Evolutionary conservation across 2,329 filamentous ascomycete genomes (phyloP).

Genomic region (Fusarium sp.): DNA sequence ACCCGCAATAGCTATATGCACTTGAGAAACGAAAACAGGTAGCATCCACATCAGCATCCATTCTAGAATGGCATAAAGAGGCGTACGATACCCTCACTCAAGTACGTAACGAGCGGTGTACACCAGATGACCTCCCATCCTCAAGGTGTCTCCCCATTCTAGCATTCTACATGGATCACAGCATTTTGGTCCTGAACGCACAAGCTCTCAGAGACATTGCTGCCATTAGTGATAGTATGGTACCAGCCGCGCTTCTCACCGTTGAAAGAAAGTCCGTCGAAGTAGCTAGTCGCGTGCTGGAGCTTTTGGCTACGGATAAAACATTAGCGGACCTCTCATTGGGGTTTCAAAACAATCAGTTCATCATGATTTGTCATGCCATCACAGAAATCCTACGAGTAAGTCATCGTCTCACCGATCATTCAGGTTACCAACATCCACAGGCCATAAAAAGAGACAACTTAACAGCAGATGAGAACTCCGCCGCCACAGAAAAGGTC

Average conservation of each 20-base stretch:
- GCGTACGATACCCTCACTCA: not conserved
- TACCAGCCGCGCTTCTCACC: not conserved
- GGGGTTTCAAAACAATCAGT: slow-evolving; percentile 25
- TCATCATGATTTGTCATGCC: slow-evolving; percentile 14
- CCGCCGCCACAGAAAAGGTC: slow-evolving; percentile 18
- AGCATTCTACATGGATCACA: slow-evolving; percentile 17
- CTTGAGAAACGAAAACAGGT: slow-evolving; percentile 15
- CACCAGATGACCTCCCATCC: not conserved
- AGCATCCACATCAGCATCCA: not conserved
- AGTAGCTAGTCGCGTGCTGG: slow-evolving; percentile 4
- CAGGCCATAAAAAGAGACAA: slow-evolving; percentile 20
- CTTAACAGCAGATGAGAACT: not conserved
- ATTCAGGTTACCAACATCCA: fast-evolving
- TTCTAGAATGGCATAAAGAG: slow-evolving; percentile 22
- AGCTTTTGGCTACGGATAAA: not conserved
- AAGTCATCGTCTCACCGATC: fast-evolving
- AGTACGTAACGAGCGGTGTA: slow-evolving; percentile 13
- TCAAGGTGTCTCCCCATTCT: slow-evolving; percentile 9
- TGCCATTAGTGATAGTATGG: not conserved
- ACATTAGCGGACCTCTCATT: slow-evolving; percentile 9
- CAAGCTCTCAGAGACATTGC: slow-evolving; percentile 9
- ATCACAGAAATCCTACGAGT: slow-evolving; percentile 17
- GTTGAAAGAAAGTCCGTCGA: slow-evolving; percentile 6
- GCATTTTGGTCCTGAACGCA: slow-evolving; percentile 7
- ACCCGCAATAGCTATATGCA: slow-evolving; percentile 1